Evolutionary conservation across 148 eudicot species (phyloP).

Genomic region (Diospyros lotus): DNA sequence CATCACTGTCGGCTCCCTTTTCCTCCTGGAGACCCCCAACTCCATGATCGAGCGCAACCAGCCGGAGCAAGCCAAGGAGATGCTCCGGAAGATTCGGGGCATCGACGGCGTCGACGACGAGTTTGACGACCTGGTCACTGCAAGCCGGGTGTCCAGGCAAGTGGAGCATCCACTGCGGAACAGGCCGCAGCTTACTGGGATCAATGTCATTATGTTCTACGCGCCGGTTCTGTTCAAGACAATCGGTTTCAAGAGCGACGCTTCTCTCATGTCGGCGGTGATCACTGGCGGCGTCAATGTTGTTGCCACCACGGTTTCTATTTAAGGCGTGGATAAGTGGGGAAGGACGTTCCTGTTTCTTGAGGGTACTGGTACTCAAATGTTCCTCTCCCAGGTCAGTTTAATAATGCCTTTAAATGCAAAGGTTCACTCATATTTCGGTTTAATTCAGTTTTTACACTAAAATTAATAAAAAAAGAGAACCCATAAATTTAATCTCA

Average conservation of each 20-base stretch:
- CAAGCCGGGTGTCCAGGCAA: conserved; percentile 22
- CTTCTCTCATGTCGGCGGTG: conserved; percentile 34
- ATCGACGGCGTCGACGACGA: conserved; percentile 27
- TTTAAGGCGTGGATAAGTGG: too few relatives aligned
- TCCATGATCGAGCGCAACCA: conserved; percentile 26
- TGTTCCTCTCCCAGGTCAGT: too few relatives aligned
- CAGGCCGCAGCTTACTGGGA: conserved; percentile 45
- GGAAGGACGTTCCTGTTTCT: too few relatives aligned
- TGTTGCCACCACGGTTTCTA: too few relatives aligned
- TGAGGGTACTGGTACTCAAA: too few relatives aligned
- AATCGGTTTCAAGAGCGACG: conserved; percentile 26
- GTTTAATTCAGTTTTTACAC: too few relatives aligned
- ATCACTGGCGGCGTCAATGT: neutral
- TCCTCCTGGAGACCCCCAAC: conserved; percentile 52
- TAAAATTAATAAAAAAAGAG: too few relatives aligned
- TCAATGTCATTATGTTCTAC: conserved; percentile 41
- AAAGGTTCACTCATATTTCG: too few relatives aligned
- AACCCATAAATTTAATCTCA: too few relatives aligned
- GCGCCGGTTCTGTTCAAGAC: conserved; percentile 41
- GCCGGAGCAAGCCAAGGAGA: conserved; percentile 15
- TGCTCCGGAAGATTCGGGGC: conserved; percentile 28
- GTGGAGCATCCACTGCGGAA: conserved; percentile 28
- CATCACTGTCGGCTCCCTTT: conserved; percentile 25
- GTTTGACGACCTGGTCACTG: conserved; percentile 26
- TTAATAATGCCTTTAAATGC: too few relatives aligned